Base-by-base conservation (phyloP, 805 yeast species). In the Wickerhamomyces chambardii region DNA sequence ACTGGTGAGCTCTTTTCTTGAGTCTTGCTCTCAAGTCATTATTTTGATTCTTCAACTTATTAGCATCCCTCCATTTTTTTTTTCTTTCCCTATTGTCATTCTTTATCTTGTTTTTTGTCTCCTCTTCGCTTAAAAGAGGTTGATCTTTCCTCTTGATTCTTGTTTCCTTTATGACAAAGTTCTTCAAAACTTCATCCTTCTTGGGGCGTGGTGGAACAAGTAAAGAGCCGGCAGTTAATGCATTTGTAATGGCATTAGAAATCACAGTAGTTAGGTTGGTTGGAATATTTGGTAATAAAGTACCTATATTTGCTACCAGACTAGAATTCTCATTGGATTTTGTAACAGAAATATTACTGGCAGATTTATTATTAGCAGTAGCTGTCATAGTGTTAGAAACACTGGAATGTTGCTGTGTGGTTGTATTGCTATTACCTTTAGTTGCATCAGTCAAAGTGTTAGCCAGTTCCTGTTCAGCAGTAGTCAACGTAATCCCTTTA, bases 11-110 rank as follows among this genome's bases (percentile, higher is more conserved):
- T 29, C 92, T 65, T 44, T 79, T 80, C 43, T 73, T 68, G 16
- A 90, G 78, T 36, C 97, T 65, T 0, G 84, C 75, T 35, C 95
- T 68, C 36, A 90, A 63, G 51, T 90, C 97, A 48, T 85, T 81
- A 54, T 87, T 95, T 60, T 84, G 80, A 56, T 89, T 89, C 44
- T 92, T 68, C 40, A 80, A 80, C 8, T 73, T 70, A 51, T 90
- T 86, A 19, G 74, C 78, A 43, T 77, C 89, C 48, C 95, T 67
- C 95, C 95, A 85, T 44, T 73, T 71, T 59, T 82, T 78, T 60
- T 85, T 85, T 16, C 95, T 63, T 36, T 77, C 84, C 32, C 95
- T 63, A 48, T 85, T 85, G 32, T 77, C 89, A 18, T 69, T 46
- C 33, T 87, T 60, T 10, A 78, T 63, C 41, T 74, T 68, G 47